Evolutionary conservation across 257 asterid species (phyloP), one percentile per base, ranked within the genome.

Genomic region (Solanum virginianum): DNA sequence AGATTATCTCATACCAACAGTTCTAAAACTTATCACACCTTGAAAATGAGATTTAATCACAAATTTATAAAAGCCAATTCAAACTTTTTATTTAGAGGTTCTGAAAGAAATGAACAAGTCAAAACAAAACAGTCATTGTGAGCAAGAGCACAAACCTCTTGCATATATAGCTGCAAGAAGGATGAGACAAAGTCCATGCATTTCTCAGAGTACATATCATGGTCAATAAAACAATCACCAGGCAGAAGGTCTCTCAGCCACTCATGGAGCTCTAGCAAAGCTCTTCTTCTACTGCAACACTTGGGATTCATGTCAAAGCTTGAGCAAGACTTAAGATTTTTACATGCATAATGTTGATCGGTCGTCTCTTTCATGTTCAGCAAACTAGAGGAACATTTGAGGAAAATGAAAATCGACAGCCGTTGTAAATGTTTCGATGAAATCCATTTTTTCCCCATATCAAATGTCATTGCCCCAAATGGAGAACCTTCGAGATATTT

Each of bases 121-220:
- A 26, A 68, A 80, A 47, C 16, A 22, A 57, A 45, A 80, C 53
- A 69, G 36, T 17, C 82, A 83, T 13, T 62, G 55, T 29, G 45
- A 74, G 65, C 83, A 80, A 86, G 86, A 87, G 88, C 69, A 79
- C 82, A 79, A 87, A 96, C 98, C 99, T 96, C 99, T 12, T 93
- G 98, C 94, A 95, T 90, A 88, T 86, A 97, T 80, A 97, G 90
- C 93, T 90, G 94, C 80, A 95, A 88, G 89, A 97, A 95, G 91
- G 94, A 90, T 84, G 82, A 84, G 32, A 94, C 84, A 85, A 97
- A 94, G 86, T 86, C 86, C 89, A 83, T 69, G 80, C 93, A 89
- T 86, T 85, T 89, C 84, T 89, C 87, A 53, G 84, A 86, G 86
- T 87, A 89, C 68, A 88, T 62, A 56, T 90, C 87, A 86, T 86